Percentiles rank a stretch among this genome's conserved stretches.
Evolutionary conservation across 2,329 filamentous ascomycete species (phyloP).

Genomic region (Cordyceps pruinosa): DNA sequence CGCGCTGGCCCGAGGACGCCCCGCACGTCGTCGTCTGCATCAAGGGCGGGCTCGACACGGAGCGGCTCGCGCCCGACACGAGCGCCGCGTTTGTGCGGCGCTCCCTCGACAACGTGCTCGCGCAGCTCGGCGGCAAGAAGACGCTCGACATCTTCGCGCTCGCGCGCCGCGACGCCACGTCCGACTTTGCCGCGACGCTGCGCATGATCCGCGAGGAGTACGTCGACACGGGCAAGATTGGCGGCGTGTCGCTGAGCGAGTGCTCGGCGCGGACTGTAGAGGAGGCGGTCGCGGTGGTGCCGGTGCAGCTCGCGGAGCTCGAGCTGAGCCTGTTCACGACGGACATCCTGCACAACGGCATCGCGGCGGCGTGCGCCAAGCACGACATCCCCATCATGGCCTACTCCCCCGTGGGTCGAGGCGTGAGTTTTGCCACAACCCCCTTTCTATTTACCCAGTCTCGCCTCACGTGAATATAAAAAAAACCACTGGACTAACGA

Average conservation of each 20-base stretch:
- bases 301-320: constrained; percentile 44
- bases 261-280: constrained; percentile 42
- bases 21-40: constrained; percentile 54
- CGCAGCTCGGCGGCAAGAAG: constrained; percentile 46
- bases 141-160: constrained; percentile 55
- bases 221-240: constrained; percentile 45
- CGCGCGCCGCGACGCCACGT: constrained; percentile 47
- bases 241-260: constrained; percentile 46
- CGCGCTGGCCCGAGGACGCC: constrained; percentile 56
- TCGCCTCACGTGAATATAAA: neutral
- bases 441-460: neutral
- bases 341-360: constrained; percentile 43
- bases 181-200: constrained; percentile 38
- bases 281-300: constrained; percentile 37
- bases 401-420: constrained; percentile 63
- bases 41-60: constrained; percentile 46
- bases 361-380: constrained; percentile 51
- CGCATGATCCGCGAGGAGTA: constrained; percentile 39
- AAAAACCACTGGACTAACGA: too few relatives aligned
- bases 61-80: constrained; percentile 37
- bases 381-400: constrained; percentile 62
- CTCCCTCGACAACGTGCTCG: constrained; percentile 51
- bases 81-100: constrained; percentile 47
- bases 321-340: constrained; percentile 46
- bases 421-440: constrained; percentile 29